A percentile compares a stretch with the other conserved stretches of the same genome.
Evolutionary conservation across 805 yeast genomes (phyloP).

Genomic region (Saccharomycopsis babjevae): DNA sequence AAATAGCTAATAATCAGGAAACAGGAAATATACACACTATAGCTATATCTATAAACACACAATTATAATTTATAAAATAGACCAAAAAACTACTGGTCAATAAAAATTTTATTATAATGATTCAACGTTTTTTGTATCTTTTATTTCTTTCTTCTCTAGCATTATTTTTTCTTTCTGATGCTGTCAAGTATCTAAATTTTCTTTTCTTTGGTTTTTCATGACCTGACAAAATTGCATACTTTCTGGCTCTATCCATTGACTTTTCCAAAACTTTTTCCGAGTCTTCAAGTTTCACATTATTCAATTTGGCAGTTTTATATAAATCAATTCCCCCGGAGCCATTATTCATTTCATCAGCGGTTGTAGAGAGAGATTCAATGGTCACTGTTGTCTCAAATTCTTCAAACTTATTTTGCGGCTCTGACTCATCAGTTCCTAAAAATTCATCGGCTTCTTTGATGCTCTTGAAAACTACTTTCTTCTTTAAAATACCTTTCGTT

Average conservation of each 20-base stretch:
- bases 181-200: slow-evolving; percentile 83
- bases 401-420: slow-evolving; percentile 20
- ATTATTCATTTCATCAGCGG: slow-evolving; percentile 26
- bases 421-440: slow-evolving; percentile 22
- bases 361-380: slow-evolving; percentile 39
- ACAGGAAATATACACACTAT: too few species aligned
- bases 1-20: too few species aligned
- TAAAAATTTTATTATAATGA: too few species aligned
- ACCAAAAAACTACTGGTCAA: too few species aligned
- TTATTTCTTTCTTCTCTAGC: slow-evolving; percentile 35
- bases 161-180: slow-evolving; percentile 59
- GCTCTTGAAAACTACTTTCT: slow-evolving; percentile 14
- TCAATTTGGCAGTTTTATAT: slow-evolving; percentile 52
- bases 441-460: slow-evolving; percentile 5
- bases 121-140: slow-evolving; percentile 20
- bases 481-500: slow-evolving; percentile 20
- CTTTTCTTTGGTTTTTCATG: slow-evolving; percentile 38
- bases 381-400: slow-evolving; percentile 26
- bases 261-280: slow-evolving; percentile 62
- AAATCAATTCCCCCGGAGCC: slow-evolving; percentile 40
- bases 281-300: slow-evolving; percentile 60
- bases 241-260: slow-evolving; percentile 69
- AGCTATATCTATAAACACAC: too few species aligned
- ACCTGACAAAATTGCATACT: slow-evolving; percentile 33
- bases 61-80: too few species aligned